Conservation (phyloP, 2,329 filamentous ascomycete species). For the Xylaria arbuscula region DNA sequence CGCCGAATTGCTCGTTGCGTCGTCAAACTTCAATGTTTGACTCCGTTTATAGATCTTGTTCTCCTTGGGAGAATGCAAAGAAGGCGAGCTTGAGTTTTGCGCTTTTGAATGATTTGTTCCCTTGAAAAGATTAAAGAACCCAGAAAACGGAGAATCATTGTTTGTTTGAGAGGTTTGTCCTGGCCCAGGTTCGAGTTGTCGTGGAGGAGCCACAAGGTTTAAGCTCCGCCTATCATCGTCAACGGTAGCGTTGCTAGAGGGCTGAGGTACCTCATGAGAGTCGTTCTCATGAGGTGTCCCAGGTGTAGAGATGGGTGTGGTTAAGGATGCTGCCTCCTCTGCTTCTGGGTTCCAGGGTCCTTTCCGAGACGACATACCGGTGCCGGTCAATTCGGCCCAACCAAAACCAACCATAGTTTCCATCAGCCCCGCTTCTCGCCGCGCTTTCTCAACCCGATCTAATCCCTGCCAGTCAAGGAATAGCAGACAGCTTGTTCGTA, state of each 20-base stretch:
- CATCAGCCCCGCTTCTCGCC: conserved; percentile 89
- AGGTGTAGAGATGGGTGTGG: conserved; percentile 50
- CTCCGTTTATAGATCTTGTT: conserved; percentile 80
- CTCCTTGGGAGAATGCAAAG: conserved; percentile 65
- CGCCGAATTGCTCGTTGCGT: conserved; percentile 50
- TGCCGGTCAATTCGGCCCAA: conserved; percentile 88
- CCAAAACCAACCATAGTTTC: conserved; percentile 94
- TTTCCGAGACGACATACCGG: conserved; percentile 66
- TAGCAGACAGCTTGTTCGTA: conserved; percentile 93
- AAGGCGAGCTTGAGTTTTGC: conserved; percentile 46
- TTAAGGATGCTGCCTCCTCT: conserved; percentile 44
- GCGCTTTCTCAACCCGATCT: conserved; percentile 91
- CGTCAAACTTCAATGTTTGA: conserved; percentile 72
- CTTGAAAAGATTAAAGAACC: conserved; percentile 80
- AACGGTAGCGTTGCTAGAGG: conserved; percentile 70
- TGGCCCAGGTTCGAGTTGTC: conserved; percentile 47
- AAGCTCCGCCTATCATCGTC: conserved; percentile 74
- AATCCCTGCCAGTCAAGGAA: conserved; percentile 97
- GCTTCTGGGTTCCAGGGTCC: conserved; percentile 57
- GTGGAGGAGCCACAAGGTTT: conserved; percentile 54
- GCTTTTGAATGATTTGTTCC: conserved; percentile 63
- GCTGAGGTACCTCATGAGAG: conserved; percentile 74
- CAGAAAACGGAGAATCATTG: conserved; percentile 65
- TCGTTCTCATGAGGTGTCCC: conserved; percentile 51
- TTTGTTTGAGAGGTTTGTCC: conserved; percentile 50